phyloP scores from a whole-genome alignment of 768 basidiomycete genomes.

The Tylopilus subfusipes region DNA sequence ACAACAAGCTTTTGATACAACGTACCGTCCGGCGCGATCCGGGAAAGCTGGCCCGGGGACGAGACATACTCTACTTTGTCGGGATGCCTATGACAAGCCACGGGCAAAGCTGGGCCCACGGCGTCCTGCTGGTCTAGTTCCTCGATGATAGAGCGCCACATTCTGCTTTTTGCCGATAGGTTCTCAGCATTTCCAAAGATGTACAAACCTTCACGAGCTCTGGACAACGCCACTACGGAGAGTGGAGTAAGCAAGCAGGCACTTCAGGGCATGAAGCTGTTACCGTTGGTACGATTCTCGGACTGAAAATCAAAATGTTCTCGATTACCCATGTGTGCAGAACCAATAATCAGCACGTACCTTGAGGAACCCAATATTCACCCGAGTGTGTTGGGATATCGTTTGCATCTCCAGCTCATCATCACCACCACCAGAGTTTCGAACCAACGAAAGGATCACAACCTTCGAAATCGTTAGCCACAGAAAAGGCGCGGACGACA shows the following conservation, averaged over 20 bases:
- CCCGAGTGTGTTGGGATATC: conserved; percentile 21
- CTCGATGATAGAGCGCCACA: conserved; percentile 59
- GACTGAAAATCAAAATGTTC: conserved; percentile 35
- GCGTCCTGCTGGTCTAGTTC: conserved; percentile 47
- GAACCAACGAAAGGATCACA: conserved; percentile 70
- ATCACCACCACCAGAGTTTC: conserved; percentile 56
- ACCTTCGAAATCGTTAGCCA: conserved; percentile 37
- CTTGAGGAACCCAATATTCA: conserved; percentile 69
- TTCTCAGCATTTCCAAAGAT: conserved; percentile 66
- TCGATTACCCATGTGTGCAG: background rate
- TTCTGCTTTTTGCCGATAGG: conserved; percentile 45
- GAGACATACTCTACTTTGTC: conserved; percentile 40
- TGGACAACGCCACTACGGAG: conserved; percentile 59
- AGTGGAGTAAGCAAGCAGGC: background rate
- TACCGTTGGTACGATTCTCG: conserved; percentile 53
- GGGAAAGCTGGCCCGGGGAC: conserved; percentile 48
- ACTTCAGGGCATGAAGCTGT: background rate
- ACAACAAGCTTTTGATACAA: background rate
- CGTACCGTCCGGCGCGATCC: conserved; percentile 55
- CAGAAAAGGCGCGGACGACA: background rate
- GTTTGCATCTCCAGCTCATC: conserved; percentile 27
- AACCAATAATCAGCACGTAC: conserved; percentile 32
- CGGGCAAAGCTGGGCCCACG: conserved; percentile 52
- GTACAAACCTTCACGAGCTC: conserved; percentile 71
- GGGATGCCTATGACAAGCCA: conserved; percentile 55